Evolutionary conservation across 2,329 filamentous ascomycete species (phyloP).

Genomic region (Botrytis byssoidea): DNA sequence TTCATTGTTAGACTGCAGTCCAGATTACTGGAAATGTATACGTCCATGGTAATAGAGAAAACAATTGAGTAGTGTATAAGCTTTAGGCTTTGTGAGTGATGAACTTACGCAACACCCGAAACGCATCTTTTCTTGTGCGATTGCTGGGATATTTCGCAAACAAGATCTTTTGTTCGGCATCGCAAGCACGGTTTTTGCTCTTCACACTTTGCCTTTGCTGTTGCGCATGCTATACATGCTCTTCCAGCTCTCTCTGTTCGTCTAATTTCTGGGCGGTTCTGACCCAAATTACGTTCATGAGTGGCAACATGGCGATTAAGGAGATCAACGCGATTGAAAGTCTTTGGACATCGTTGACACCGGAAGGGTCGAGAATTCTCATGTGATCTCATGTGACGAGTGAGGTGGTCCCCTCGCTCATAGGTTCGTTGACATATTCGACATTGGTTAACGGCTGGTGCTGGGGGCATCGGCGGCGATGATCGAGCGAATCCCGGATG

Average conservation of each 20-base stretch:
- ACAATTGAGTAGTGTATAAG: not conserved
- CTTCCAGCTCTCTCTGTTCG: constrained; percentile 24
- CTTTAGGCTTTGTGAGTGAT: not conserved
- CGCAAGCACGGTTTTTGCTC: constrained; percentile 30
- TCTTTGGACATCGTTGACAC: constrained; percentile 28
- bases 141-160: constrained; percentile 17
- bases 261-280: not conserved
- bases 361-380: constrained; percentile 29
- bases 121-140: not conserved
- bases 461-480: not conserved
- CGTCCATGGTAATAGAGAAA: not conserved
- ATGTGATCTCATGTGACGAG: constrained; percentile 27
- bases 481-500: not conserved
- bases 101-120: not conserved
- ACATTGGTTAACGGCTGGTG: constrained; percentile 22
- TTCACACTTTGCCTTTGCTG: constrained; percentile 29
- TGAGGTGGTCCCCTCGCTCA: constrained; percentile 28
- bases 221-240: constrained; percentile 28
- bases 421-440: constrained; percentile 28
- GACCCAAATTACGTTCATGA: constrained; percentile 24
- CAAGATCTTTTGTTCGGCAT: constrained; percentile 25
- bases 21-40: not conserved
- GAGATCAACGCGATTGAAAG: constrained; percentile 24
- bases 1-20: not conserved
- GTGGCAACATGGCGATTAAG: constrained; percentile 25